Percentiles rank a stretch among this genome's conserved stretches.
Conservation (phyloP, 2,329 filamentous ascomycete species). For the Alternaria sp. region DNA sequence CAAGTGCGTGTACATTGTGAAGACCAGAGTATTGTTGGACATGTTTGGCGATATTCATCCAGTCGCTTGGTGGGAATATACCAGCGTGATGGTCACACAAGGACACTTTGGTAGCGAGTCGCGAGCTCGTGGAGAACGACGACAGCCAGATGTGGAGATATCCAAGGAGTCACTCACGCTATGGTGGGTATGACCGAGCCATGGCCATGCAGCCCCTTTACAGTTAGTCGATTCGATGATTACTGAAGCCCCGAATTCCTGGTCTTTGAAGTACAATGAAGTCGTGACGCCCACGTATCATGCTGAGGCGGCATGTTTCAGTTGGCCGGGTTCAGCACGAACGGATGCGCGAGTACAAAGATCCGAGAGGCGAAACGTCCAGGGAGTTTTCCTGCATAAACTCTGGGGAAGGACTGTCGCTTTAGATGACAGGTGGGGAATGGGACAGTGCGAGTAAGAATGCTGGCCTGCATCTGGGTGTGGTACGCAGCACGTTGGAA, state of each 20-base stretch:
- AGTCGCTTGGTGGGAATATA: not conserved
- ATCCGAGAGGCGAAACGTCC: constrained; percentile 12
- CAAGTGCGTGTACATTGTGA: not conserved
- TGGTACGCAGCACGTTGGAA: constrained; percentile 6
- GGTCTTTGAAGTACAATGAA: not conserved
- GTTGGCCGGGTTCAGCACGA: not conserved
- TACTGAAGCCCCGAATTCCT: not conserved
- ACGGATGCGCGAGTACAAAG: constrained; percentile 3
- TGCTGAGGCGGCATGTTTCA: not conserved
- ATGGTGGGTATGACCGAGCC: not conserved
- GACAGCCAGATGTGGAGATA: not conserved
- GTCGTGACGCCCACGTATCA: not conserved
- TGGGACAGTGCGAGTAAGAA: constrained; percentile 9
- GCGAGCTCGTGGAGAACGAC: not conserved
- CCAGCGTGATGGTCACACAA: not conserved
- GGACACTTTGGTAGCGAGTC: not conserved
- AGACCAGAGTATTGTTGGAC: rapidly evolving
- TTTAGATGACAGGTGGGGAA: constrained; percentile 10
- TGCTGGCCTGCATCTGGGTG: constrained; percentile 8
- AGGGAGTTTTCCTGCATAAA: constrained; percentile 3
- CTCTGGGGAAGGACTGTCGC: constrained; percentile 6
- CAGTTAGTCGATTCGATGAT: not conserved
- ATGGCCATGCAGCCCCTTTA: not conserved
- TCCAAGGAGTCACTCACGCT: not conserved
- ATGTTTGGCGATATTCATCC: not conserved